A percentile compares a stretch with the other conserved stretches of the same genome.
These are phyloP conservation scores for Wallemia mellicola DNA, from an alignment of 1,284 basidiomycete genomes.

Conservation along the genomic window DNA sequence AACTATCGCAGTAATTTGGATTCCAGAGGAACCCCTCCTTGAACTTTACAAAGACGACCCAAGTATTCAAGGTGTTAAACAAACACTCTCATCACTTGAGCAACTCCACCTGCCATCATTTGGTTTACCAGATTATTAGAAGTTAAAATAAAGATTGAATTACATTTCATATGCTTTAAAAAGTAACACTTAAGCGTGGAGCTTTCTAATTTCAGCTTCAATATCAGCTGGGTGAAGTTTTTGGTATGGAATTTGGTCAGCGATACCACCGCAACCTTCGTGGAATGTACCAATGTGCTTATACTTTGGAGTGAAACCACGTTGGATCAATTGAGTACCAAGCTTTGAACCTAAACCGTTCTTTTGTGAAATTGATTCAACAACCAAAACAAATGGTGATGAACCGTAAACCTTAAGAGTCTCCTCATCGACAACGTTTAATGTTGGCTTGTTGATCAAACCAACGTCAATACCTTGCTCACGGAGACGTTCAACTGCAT, in stretches of 20 bases:
- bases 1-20: constrained; percentile 30
- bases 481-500: constrained; percentile 40
- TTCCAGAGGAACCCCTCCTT: constrained; percentile 36
- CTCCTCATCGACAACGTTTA: constrained; percentile 53
- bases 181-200: background rate
- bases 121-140: background rate
- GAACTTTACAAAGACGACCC: constrained; percentile 2
- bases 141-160: too few species aligned
- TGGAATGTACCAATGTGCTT: constrained; percentile 46
- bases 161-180: background rate
- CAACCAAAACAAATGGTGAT: constrained; percentile 43
- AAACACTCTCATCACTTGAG: background rate
- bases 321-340: constrained; percentile 55
- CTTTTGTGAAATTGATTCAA: constrained; percentile 58
- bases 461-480: constrained; percentile 43
- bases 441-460: constrained; percentile 48
- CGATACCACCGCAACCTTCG: constrained; percentile 52
- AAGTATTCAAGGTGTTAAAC: background rate
- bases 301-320: constrained; percentile 42
- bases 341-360: constrained; percentile 48
- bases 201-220: background rate
- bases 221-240: constrained; percentile 1
- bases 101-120: background rate
- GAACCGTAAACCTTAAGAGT: constrained; percentile 36
- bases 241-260: constrained; percentile 19